Evolutionary conservation across 2,329 filamentous ascomycete species (phyloP).

Genomic region (Xylaria sp.): DNA sequence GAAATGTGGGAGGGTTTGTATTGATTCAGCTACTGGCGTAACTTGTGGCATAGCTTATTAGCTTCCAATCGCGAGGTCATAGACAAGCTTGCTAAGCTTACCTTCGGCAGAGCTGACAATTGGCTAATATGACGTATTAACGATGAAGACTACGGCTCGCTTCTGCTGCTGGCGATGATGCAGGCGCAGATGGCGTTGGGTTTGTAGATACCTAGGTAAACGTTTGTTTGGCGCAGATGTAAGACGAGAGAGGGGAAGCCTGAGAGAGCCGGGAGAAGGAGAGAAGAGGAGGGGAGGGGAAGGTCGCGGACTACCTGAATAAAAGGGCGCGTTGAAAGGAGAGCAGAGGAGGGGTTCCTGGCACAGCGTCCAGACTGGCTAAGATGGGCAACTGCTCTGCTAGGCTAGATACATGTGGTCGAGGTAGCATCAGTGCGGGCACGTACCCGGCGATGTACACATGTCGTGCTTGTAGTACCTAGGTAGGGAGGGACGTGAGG

Average conservation of each 20-base stretch:
- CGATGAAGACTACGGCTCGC: constrained; percentile 14
- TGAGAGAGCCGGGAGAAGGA: constrained; percentile 25
- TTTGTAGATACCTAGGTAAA: constrained; percentile 38
- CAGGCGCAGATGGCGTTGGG: constrained; percentile 39
- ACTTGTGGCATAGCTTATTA: not conserved
- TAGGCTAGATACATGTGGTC: too few relatives aligned
- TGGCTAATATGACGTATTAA: constrained; percentile 4
- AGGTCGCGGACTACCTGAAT: constrained; percentile 24
- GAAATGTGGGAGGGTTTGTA: not conserved
- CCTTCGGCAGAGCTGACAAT: constrained; percentile 29
- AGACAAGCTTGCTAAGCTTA: not conserved
- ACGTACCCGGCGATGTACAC: too few relatives aligned
- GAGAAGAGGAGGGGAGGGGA: constrained; percentile 29
- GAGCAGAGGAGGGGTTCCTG: constrained; percentile 30
- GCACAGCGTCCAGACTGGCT: constrained; percentile 7
- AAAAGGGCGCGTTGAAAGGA: constrained; percentile 30
- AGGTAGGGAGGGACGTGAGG: too few relatives aligned
- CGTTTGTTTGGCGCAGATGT: constrained; percentile 23
- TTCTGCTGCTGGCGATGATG: constrained; percentile 9
- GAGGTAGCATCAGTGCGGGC: too few relatives aligned
- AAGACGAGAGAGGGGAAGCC: constrained; percentile 32
- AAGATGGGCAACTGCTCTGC: constrained; percentile 13
- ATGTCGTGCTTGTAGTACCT: too few relatives aligned
- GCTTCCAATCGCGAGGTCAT: not conserved
- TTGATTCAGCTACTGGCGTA: constrained; percentile 10